These are phyloP conservation scores for Bretschneidera sinensis DNA, from an alignment of 345 rosid species.

Conservation along the genomic window DNA sequence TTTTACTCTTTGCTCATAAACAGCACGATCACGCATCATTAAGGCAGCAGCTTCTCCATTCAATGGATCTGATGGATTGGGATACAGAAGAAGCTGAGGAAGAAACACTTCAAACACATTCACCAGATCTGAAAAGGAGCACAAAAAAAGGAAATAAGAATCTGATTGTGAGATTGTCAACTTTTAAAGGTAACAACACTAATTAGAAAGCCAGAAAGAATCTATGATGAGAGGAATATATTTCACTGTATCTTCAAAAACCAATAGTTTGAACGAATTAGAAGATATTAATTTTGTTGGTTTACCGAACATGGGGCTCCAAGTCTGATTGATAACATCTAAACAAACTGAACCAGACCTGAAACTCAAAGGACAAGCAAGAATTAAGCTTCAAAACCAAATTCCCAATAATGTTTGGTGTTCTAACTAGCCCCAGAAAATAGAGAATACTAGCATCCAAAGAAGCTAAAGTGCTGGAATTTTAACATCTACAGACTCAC, in stretches of 20 bases:
- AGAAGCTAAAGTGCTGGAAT: conserved; percentile 7
- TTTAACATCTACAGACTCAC: conserved; percentile 41
- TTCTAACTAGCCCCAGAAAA: not conserved
- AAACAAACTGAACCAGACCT: conserved; percentile 97
- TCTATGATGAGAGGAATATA: conserved; percentile 4
- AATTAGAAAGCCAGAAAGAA: conserved; percentile 10
- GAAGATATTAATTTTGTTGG: conserved; percentile 3
- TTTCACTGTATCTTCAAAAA: not conserved
- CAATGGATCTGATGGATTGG: conserved; percentile 94
- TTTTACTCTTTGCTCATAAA: conserved; percentile 83
- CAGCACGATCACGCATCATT: conserved; percentile 83
- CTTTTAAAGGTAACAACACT: conserved; percentile 3
- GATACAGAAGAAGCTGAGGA: conserved; percentile 97
- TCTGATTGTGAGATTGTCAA: not conserved
- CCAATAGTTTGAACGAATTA: not conserved
- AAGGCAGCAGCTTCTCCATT: conserved; percentile 97
- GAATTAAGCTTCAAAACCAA: conserved; percentile 6
- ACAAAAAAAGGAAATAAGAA: not conserved
- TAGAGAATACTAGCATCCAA: not conserved
- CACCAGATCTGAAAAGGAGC: conserved; percentile 65
- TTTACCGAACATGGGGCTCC: conserved; percentile 99
- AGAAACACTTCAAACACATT: conserved; percentile 96
- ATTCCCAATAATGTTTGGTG: not conserved
- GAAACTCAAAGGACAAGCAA: conserved; percentile 29
- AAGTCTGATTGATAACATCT: conserved; percentile 95